Base-by-base conservation (phyloP, 495 filamentous ascomycete genomes). In the Glarea lozoyensis region DNA sequence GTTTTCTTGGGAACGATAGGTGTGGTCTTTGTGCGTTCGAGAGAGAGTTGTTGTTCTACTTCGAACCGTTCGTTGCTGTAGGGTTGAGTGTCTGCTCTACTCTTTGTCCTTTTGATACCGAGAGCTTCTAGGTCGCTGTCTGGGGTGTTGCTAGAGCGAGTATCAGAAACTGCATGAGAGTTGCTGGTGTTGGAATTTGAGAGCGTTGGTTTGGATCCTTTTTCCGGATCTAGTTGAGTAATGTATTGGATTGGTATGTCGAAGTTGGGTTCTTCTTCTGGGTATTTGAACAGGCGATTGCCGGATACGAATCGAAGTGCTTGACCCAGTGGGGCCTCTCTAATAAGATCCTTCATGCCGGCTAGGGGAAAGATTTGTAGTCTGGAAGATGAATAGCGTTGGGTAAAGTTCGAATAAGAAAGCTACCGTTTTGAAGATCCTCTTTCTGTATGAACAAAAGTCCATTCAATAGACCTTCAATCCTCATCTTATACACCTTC, bases 321-420 rank as follows among this genome's bases (percentile, higher is more conserved):
- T 43, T 75, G 70, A 45, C 73, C 75, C 21, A 75, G 42, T 11
- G 69, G 59, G 44, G 75, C 60, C 36, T 75, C 72, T 38, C 75
- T 62, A 37, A 72, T 49, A 33, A 70, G 56, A 40, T 54, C 54
- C 7, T 10, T 10, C 35, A 37, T 41, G 4, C 20, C 19, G 24
- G 34, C 16, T 35, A 43, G n/a, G n/a, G n/a, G n/a, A n/a, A n/a
- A n/a, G n/a, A n/a, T n/a, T n/a, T n/a, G n/a, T n/a, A n/a, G n/a
- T n/a, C n/a, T n/a, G n/a, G n/a, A n/a, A n/a, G n/a, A n/a, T n/a
- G n/a, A n/a, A n/a, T n/a, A n/a, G n/a, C n/a, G n/a, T n/a, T n/a
- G n/a, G n/a, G n/a, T n/a, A n/a, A n/a, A n/a, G n/a, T n/a, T n/a
- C n/a, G n/a, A n/a, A n/a, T n/a, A n/a, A n/a, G n/a, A n/a, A n/a